These are phyloP conservation scores for Arbutus unedo DNA, from an alignment of 148 eudicot species.

Conservation along the genomic window DNA sequence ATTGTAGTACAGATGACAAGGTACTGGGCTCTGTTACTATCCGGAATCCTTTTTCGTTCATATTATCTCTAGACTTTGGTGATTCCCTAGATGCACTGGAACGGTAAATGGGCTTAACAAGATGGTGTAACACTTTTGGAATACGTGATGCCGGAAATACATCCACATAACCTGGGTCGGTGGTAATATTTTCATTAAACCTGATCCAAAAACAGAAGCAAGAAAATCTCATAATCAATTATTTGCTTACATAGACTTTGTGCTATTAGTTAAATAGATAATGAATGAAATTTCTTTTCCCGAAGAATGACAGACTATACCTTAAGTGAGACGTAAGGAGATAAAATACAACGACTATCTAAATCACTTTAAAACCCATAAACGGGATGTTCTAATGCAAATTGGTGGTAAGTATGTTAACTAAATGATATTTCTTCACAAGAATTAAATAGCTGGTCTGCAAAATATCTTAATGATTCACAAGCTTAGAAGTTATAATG, in stretches of 20 bases:
- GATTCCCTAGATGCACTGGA: constrained; percentile 32
- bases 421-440: neutral
- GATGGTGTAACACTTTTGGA: constrained; percentile 72
- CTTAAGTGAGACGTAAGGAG: neutral
- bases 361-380: neutral
- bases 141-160: constrained; percentile 78
- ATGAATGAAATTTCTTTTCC: neutral
- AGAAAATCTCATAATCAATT: constrained; percentile 9
- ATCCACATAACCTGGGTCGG: constrained; percentile 91
- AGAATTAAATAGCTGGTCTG: neutral
- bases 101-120: constrained; percentile 59
- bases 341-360: neutral
- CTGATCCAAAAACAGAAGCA: constrained; percentile 34
- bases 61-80: constrained; percentile 24
- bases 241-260: neutral
- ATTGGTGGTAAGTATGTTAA: neutral
- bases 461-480: neutral
- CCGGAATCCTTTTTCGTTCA: constrained; percentile 69
- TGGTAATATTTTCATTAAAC: constrained; percentile 67
- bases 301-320: neutral
- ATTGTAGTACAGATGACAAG: constrained; percentile 68
- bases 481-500: neutral
- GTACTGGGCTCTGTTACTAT: constrained; percentile 59
- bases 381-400: neutral
- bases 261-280: neutral